Evolutionary conservation across 306 rosid species (phyloP).

Genomic region (Castanopsis chinensis): DNA sequence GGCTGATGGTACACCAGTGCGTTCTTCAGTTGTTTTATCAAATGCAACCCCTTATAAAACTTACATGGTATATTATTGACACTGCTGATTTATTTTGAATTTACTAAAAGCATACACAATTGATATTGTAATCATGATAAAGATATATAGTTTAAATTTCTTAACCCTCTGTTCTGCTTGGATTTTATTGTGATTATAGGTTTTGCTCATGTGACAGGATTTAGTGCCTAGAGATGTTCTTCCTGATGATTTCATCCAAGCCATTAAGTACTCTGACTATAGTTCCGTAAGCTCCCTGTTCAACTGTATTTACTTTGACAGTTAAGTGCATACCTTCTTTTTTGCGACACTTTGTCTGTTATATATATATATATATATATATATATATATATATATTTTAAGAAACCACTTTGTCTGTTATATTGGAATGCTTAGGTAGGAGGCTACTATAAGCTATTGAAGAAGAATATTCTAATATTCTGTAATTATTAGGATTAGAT

Average conservation of each 20-base stretch:
- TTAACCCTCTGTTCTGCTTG: background rate
- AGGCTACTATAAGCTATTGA: background rate
- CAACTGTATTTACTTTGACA: background rate
- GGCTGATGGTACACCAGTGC: conserved; percentile 78
- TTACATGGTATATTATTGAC: conserved; percentile 58
- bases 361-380: no score
- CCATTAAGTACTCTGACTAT: conserved; percentile 79
- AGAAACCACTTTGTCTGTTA: background rate
- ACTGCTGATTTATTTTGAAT: background rate
- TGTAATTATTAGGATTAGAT: background rate
- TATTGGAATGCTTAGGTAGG: background rate
- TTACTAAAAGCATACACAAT: background rate
- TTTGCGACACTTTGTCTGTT: background rate
- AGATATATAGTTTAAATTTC: background rate
- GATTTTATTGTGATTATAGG: conserved; percentile 24
- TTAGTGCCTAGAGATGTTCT: conserved; percentile 60
- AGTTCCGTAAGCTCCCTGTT: conserved; percentile 66
- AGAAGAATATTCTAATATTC: background rate
- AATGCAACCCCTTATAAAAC: conserved; percentile 92
- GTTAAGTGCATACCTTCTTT: background rate
- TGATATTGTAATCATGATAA: background rate
- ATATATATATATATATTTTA: no score
- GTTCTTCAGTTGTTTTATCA: conserved; percentile 74
- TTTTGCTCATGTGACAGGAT: conserved; percentile 57
- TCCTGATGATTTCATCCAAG: conserved; percentile 64